Evolutionary conservation across 768 basidiomycete species (phyloP), one percentile per base, ranked within the genome.

Genomic region (Lactarius vividus): DNA sequence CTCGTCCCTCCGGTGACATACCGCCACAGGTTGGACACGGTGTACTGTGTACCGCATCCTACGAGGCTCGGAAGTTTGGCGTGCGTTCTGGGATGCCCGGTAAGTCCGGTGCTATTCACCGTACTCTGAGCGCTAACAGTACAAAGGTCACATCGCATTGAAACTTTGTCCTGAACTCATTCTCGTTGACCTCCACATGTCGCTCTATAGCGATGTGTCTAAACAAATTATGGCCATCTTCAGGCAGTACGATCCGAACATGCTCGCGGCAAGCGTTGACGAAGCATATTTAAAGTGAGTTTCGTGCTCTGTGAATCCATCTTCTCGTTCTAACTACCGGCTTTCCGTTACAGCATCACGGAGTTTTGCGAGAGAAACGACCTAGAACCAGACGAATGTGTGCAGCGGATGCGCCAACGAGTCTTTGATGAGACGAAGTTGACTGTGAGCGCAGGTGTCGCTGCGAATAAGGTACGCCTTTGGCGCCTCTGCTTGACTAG

Each of bases 81-180:
- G 90, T 92, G 37, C 88, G 97, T 53, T 96, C 94, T 5, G 96
- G 94, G 33, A 98, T 98, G 97, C 86, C 96, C n/a, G 84, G 92
- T 91, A 71, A 67, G 81, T 72, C 28, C 23, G 6, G 39, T 46
- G 2, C 13, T 2, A 16, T 29, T 42, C 46, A 49, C 62, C 11
- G 23, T n/a, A 3, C 26, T 28, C 23, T 18, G 29, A 23, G 28
- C 35, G 37, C 49, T 66, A 44, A 67, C 35, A 39, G 52, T 10
- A 0, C 29, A 59, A 39, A 92, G 95, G 87, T 59, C 96, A 95
- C 75, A 87, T 98, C 53, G 96, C 96, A 18, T 89, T 88, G 80
- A 96, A 94, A 73, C 84, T 99, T 10, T 98, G 95, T 73, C 95
- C 97, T 3, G 85, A 94, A 9, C 84, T 99, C 20, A 85, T 92